These are phyloP conservation scores for Chrysanthemum lavandulifolium DNA, from an alignment of 129 eudicot genomes.

Conservation along the genomic window DNA sequence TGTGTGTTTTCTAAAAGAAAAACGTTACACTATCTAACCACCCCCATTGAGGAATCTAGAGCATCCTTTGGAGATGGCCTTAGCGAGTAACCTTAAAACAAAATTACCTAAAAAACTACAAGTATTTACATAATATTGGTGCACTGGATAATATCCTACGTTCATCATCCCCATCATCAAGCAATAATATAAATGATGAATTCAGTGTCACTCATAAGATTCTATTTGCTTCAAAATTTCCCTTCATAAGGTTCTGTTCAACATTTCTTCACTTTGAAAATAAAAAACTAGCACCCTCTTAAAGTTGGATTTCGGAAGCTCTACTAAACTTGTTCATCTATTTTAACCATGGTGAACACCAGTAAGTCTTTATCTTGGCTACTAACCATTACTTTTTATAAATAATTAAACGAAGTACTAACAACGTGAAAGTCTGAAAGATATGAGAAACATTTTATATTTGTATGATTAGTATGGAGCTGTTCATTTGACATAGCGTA, in stretches of 20 bases:
- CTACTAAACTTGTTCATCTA: too few species aligned
- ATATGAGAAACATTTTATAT: too few species aligned
- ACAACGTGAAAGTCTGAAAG: too few species aligned
- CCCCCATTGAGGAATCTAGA: background rate
- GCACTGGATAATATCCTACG: too few species aligned
- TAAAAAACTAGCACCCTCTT: too few species aligned
- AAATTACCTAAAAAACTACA: background rate
- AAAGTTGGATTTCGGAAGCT: too few species aligned
- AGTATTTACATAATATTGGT: too few species aligned
- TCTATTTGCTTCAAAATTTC: background rate
- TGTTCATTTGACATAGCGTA: background rate
- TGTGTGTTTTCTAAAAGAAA: constrained; percentile 7
- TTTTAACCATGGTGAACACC: too few species aligned
- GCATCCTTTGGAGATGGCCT: background rate
- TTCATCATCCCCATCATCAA: background rate
- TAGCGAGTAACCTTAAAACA: background rate
- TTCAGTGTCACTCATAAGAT: background rate
- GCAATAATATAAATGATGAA: background rate
- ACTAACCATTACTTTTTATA: background rate
- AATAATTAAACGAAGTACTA: too few species aligned
- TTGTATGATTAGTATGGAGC: too few species aligned
- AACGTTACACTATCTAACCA: constrained; percentile 15
- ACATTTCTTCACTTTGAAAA: too few species aligned
- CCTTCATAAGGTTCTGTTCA: background rate
- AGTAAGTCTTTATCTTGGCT: constrained; percentile 2